Evolutionary conservation across 2,329 filamentous ascomycete species (phyloP), one percentile per base, ranked within the genome.

Genomic region (Emergomyces pasteurianus): DNA sequence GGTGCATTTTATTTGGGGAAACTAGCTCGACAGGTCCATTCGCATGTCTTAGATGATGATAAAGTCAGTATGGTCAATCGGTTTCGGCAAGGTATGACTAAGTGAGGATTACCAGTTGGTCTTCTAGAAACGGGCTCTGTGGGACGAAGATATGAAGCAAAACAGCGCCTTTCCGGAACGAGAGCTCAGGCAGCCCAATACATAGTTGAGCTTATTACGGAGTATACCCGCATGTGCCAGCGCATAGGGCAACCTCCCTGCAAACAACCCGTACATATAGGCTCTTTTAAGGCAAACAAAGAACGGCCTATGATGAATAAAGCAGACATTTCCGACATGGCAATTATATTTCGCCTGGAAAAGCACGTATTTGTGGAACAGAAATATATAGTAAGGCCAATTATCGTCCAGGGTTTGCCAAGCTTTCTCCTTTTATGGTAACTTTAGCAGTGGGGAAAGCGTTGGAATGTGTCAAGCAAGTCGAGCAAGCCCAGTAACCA

Each of bases 301-400:
- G 63, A 58, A 63, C 54, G 21, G 53, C 36, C 46, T 43, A 58
- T 60, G 58, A 62, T 63, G 63, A 62, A 60, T 64, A 60, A 42
- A 43, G 52, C 42, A 64, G 46, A 54, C 18, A 38, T 54, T 49
- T 60, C 54, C 63, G 21, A 55, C 34, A 46, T 58, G 58, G 62
- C 46, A 58, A 65, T 60, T 60, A 55, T 64, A 55, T 62, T 61
- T 64, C 65, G 65, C 59, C 66, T 62, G 64, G 65, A 66, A 66
- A 66, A 64, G 63, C 65, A 63, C 67, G 62, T 49, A 60, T 60
- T 65, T 66, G 72, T 73, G 69, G 63, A 70, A 73, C 72, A 62
- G 63, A 62, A 62, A 66, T 65, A 63, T 67, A 68, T 64, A 65
- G 63, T 61, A 62, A 60, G 64, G 62, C 69, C 69, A 71, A 72